Percentiles rank a stretch among this genome's conserved stretches.
Conservation (phyloP, 2,329 filamentous ascomycete species). For the Paecilomyces sp. region DNA sequence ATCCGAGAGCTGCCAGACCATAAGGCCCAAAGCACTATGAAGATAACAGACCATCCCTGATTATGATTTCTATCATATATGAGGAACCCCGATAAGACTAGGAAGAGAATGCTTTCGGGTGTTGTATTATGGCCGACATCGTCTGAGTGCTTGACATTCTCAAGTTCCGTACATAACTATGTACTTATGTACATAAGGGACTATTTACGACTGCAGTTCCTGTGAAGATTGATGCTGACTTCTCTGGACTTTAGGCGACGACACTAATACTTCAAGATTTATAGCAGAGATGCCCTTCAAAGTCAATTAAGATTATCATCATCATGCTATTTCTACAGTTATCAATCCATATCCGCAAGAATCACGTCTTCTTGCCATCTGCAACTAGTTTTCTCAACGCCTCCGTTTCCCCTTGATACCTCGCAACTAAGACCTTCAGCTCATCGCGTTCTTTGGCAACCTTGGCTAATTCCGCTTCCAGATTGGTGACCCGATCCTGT, state of each 20-base stretch:
- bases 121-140: background rate
- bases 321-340: background rate
- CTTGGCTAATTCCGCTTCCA: constrained; percentile 54
- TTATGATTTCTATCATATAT: background rate
- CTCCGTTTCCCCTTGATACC: constrained; percentile 58
- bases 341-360: background rate
- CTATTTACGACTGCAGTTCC: too few relatives aligned
- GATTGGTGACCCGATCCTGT: constrained; percentile 56
- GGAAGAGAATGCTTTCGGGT: background rate
- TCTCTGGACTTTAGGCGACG: background rate
- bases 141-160: background rate
- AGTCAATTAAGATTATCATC: background rate
- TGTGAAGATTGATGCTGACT: background rate
- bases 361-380: background rate
- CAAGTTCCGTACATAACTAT: background rate
- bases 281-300: too few relatives aligned
- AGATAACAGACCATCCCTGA: background rate
- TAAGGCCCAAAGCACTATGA: background rate
- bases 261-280: too few relatives aligned
- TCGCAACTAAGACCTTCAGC: constrained; percentile 54
- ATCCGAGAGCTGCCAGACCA: too few relatives aligned
- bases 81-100: background rate
- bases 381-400: constrained; percentile 47
- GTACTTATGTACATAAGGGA: too few relatives aligned
- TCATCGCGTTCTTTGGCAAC: constrained; percentile 58